Conservation (phyloP, 805 yeast species). For the Lachancea nothofagi region DNA sequence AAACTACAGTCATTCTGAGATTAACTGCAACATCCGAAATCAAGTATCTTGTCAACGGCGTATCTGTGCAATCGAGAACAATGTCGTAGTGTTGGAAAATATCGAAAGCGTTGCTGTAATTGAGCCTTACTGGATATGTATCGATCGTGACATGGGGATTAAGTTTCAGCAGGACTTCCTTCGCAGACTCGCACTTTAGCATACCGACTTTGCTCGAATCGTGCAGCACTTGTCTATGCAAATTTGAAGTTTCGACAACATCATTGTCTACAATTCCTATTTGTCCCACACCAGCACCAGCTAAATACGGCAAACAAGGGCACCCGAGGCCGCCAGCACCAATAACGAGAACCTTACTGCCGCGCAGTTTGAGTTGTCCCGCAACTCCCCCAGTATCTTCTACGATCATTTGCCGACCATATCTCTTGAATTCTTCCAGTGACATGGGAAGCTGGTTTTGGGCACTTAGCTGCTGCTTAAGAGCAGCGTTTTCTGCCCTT, state of each 20-base stretch:
- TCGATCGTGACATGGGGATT: constrained; percentile 63
- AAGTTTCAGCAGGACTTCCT: constrained; percentile 41
- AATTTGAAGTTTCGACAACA: constrained; percentile 72
- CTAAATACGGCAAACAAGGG: constrained; percentile 78
- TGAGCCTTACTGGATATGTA: constrained; percentile 48
- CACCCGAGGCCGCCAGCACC: constrained; percentile 98
- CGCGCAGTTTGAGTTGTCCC: constrained; percentile 53
- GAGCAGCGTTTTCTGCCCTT: constrained; percentile 25
- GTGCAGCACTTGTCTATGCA: constrained; percentile 88
- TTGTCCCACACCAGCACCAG: constrained; percentile 82
- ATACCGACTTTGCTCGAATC: constrained; percentile 58
- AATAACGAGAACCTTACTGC: constrained; percentile 60
- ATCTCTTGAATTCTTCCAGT: constrained; percentile 68
- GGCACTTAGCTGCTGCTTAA: constrained; percentile 16
- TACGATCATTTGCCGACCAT: constrained; percentile 94
- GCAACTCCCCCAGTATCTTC: constrained; percentile 57
- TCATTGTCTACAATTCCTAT: constrained; percentile 89
- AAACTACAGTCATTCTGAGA: constrained; percentile 63
- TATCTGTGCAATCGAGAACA: constrained; percentile 90
- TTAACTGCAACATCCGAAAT: constrained; percentile 79
- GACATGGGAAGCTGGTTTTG: constrained; percentile 25
- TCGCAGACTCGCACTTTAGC: constrained; percentile 78
- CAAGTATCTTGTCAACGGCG: constrained; percentile 81
- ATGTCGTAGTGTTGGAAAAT: constrained; percentile 64
- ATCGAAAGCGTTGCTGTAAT: constrained; percentile 53